A percentile compares a stretch with the other conserved stretches of the same genome.
Conservation (phyloP, 768 basidiomycete genomes). For the Pleurotus tuoliensis region DNA sequence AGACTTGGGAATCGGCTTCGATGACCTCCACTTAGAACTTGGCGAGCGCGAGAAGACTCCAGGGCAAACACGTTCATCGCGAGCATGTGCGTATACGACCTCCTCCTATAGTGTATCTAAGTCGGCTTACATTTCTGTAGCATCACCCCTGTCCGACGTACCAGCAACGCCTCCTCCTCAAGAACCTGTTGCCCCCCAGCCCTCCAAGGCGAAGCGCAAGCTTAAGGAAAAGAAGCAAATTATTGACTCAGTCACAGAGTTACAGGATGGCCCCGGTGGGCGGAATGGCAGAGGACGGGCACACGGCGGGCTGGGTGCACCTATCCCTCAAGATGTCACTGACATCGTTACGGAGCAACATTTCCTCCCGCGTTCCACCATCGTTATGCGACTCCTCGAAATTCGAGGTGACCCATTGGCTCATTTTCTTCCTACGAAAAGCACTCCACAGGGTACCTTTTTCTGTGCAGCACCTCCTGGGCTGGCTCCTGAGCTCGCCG, state of each 20-base stretch:
- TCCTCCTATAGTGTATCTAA: no score
- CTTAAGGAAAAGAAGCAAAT: constrained; percentile 79
- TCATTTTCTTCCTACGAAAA: constrained; percentile 81
- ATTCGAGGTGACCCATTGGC: constrained; percentile 81
- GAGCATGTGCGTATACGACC: constrained; percentile 54
- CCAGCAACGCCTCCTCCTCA: constrained; percentile 77
- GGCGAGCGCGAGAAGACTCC: constrained; percentile 49
- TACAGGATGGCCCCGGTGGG: constrained; percentile 58
- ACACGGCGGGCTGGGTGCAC: constrained; percentile 44
- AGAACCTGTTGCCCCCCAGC: constrained; percentile 40
- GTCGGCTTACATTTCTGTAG: constrained; percentile 30
- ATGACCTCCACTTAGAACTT: constrained; percentile 38
- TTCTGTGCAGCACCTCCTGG: constrained; percentile 87
- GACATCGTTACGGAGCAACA: constrained; percentile 77
- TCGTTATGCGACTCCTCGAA: constrained; percentile 82
- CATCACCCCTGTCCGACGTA: constrained; percentile 72
- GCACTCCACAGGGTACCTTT: constrained; percentile 66
- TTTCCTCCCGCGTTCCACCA: constrained; percentile 79
- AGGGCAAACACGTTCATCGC: constrained; percentile 58
- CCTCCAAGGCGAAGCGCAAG: constrained; percentile 43
- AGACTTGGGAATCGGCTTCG: constrained; percentile 61
- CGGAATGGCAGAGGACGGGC: constrained; percentile 53
- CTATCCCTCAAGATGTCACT: constrained; percentile 53
- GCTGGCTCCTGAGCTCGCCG: constrained; percentile 73
- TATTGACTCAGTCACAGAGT: constrained; percentile 87